phyloP scores from a whole-genome alignment of 768 basidiomycete genomes.

The Calvatia gigantea region DNA sequence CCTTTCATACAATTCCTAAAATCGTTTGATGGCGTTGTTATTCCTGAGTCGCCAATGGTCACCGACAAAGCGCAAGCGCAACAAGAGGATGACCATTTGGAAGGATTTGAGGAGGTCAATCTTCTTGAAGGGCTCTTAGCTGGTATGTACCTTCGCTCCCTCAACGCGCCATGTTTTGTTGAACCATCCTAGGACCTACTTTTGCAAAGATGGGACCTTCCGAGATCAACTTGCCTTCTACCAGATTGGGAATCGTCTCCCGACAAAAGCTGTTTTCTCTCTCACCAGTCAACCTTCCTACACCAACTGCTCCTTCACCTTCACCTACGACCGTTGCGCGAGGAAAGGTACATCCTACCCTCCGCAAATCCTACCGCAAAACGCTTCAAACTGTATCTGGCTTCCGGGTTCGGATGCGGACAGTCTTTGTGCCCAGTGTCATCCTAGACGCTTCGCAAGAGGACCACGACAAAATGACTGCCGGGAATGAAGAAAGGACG shows the following conservation, averaged over 20 bases:
- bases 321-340: conserved; percentile 47
- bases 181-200: conserved; percentile 38
- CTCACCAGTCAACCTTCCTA: conserved; percentile 41
- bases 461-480: conserved; percentile 57
- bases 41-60: conserved; percentile 29
- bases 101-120: conserved; percentile 53
- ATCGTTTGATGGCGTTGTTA: conserved; percentile 29
- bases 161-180: not conserved
- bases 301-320: conserved; percentile 41
- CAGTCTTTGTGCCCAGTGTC: conserved; percentile 85
- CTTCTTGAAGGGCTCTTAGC: conserved; percentile 59
- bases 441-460: conserved; percentile 53
- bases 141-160: conserved; percentile 34
- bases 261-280: conserved; percentile 68
- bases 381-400: conserved; percentile 77
- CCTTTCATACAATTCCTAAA: conserved; percentile 40
- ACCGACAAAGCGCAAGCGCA: conserved; percentile 32
- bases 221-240: conserved; percentile 56
- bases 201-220: conserved; percentile 29
- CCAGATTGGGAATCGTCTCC: conserved; percentile 65
- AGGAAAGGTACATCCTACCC: conserved; percentile 50
- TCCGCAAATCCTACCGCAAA: conserved; percentile 85
- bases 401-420: conserved; percentile 91
- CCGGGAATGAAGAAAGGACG: conserved; percentile 75
- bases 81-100: conserved; percentile 47